phyloP scores from a whole-genome alignment of 345 rosid species.

The Aurinia saxatilis region DNA sequence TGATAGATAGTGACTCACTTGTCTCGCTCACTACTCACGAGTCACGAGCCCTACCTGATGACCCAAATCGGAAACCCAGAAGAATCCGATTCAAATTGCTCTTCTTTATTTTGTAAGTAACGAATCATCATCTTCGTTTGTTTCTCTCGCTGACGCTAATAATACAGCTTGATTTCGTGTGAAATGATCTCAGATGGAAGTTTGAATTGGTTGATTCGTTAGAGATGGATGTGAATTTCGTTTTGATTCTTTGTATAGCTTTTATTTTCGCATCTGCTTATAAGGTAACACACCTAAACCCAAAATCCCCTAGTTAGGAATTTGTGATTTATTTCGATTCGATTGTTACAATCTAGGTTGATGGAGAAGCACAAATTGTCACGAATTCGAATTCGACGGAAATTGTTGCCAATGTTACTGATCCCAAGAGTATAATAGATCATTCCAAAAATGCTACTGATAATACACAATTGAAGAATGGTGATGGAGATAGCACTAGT shows the following conservation, averaged over 20 bases:
- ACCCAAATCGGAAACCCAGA: too few relatives aligned
- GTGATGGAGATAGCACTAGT: background rate
- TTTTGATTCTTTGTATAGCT: conserved; percentile 29
- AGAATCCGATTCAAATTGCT: too few relatives aligned
- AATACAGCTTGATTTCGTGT: background rate
- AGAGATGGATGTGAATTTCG: conserved; percentile 33
- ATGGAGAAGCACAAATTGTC: conserved; percentile 8
- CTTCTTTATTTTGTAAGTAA: too few relatives aligned
- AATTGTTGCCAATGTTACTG: conserved; percentile 15
- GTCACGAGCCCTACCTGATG: too few relatives aligned
- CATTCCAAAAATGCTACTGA: background rate
- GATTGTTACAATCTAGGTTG: conserved; percentile 30
- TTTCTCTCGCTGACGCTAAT: too few relatives aligned
- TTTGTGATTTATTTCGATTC: background rate
- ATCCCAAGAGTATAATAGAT: conserved; percentile 7
- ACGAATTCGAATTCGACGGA: conserved; percentile 13
- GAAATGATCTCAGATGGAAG: conserved; percentile 5
- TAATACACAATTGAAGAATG: conserved; percentile 1
- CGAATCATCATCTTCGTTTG: too few relatives aligned
- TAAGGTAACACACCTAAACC: conserved; percentile 31
- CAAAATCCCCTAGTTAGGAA: background rate
- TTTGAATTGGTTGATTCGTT: conserved; percentile 23
- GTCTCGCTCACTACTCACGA: too few relatives aligned
- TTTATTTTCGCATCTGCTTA: conserved; percentile 24
- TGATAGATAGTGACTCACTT: too few relatives aligned